Conservation (phyloP, 1,284 basidiomycete genomes). For the Irpex lacteus region DNA sequence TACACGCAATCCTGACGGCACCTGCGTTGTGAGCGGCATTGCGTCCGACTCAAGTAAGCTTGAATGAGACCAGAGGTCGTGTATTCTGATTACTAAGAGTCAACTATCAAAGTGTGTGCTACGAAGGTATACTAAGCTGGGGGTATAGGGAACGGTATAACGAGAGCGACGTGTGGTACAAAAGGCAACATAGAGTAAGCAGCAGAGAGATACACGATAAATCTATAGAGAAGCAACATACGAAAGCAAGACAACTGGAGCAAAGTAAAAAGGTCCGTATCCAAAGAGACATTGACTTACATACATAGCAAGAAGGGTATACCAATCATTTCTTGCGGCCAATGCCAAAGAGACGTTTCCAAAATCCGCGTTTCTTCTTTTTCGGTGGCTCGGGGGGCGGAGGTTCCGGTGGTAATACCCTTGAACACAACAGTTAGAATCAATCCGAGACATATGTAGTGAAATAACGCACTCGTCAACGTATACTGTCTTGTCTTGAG, state of each 20-base stretch:
- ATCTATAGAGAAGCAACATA: background rate
- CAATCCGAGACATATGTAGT: too few species aligned
- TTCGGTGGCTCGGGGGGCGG: slow-evolving; percentile 5
- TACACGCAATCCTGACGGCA: too few species aligned
- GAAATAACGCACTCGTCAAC: slow-evolving; percentile 66
- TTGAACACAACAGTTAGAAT: background rate
- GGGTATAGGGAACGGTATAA: too few species aligned
- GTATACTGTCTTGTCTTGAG: slow-evolving; percentile 54
- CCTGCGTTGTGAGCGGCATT: too few species aligned
- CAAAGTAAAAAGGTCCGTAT: background rate
- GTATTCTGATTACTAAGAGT: too few species aligned
- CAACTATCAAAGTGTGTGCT: too few species aligned
- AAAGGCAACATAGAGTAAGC: background rate
- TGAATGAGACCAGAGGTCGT: too few species aligned
- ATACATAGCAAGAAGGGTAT: background rate
- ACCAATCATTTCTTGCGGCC: background rate
- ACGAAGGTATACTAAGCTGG: too few species aligned
- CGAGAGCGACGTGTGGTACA: too few species aligned
- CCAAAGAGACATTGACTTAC: background rate
- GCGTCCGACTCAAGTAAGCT: too few species aligned
- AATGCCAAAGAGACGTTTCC: slow-evolving; percentile 6
- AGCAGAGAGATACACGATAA: background rate
- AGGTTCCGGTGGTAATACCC: background rate
- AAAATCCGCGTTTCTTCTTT: slow-evolving; percentile 7
- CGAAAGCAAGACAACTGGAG: background rate